These are phyloP conservation scores for Stagonosporopsis tanaceti DNA, from an alignment of 2,329 filamentous ascomycete genomes.

Conservation along the genomic window DNA sequence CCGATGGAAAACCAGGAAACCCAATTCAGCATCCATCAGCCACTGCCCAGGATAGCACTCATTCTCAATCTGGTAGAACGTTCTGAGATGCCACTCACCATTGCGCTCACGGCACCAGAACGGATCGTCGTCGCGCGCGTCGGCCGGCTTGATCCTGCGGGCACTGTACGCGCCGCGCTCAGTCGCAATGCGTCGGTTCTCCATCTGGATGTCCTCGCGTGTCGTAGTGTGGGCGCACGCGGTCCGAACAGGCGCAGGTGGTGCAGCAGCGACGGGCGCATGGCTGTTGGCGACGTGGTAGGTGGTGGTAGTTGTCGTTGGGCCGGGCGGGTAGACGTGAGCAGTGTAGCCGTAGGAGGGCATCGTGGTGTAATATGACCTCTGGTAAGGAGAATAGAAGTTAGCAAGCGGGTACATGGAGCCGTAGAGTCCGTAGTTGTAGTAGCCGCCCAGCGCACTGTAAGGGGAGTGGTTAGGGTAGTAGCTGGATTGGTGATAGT, in stretches of 20 bases:
- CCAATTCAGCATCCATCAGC: slow-evolving; percentile 45
- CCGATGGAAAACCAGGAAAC: slow-evolving; percentile 46
- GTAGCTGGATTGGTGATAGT: slow-evolving; percentile 13
- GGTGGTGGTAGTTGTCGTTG: slow-evolving; percentile 31
- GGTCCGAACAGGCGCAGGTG: slow-evolving; percentile 18
- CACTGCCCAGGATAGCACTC: slow-evolving; percentile 49
- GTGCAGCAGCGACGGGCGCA: slow-evolving; percentile 15
- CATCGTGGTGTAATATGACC: slow-evolving; percentile 38
- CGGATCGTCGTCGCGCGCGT: slow-evolving; percentile 43
- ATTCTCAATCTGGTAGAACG: slow-evolving; percentile 50
- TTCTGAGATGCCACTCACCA: slow-evolving; percentile 47
- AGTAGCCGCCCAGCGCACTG: slow-evolving; percentile 31
- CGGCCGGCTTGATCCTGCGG: slow-evolving; percentile 42
- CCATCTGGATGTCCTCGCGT: slow-evolving; percentile 40
- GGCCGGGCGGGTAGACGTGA: slow-evolving; percentile 35
- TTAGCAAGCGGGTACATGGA: slow-evolving; percentile 47
- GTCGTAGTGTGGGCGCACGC: slow-evolving; percentile 25
- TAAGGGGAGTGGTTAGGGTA: slow-evolving; percentile 26
- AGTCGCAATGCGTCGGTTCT: slow-evolving; percentile 42
- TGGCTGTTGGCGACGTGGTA: slow-evolving; percentile 38
- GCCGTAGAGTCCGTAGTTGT: slow-evolving; percentile 36
- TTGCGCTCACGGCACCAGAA: slow-evolving; percentile 51
- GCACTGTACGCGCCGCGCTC: slow-evolving; percentile 44
- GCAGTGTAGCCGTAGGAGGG: slow-evolving; percentile 34
- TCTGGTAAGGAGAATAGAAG: slow-evolving; percentile 45